Evolutionary conservation across 2,329 filamentous ascomycete species (phyloP).

Genomic region (Beauveria scarabaeidicola): DNA sequence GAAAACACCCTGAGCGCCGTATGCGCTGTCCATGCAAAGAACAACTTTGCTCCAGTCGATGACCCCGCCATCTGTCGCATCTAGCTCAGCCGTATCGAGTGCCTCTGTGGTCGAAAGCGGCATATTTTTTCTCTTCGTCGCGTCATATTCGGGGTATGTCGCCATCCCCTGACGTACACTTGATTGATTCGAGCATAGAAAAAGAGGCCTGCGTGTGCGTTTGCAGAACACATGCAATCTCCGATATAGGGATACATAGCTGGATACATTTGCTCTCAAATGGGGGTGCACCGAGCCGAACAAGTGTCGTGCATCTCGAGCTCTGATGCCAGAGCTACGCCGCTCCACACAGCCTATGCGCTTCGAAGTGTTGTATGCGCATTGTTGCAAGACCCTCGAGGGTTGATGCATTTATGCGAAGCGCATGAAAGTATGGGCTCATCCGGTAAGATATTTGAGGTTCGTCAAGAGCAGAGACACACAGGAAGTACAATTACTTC

Average conservation of each 20-base stretch:
- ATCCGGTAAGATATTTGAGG: background rate
- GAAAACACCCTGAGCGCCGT: background rate
- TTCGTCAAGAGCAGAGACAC: background rate
- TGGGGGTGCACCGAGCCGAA: background rate
- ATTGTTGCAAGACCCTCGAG: conserved; percentile 1
- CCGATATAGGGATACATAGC: background rate
- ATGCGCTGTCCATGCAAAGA: background rate
- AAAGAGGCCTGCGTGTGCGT: background rate
- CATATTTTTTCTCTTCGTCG: background rate
- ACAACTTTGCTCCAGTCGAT: background rate
- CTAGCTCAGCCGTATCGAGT: background rate
- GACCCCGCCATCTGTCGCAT: background rate
- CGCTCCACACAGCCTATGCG: background rate
- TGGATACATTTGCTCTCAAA: too few species aligned
- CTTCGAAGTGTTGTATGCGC: background rate
- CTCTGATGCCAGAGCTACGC: background rate
- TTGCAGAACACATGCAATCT: background rate
- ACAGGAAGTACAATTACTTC: background rate
- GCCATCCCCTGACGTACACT: background rate
- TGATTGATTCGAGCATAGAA: background rate
- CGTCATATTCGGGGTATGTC: background rate
- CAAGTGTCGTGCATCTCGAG: background rate
- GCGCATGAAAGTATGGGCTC: background rate
- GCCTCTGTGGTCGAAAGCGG: background rate
- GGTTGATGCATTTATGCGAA: conserved; percentile 5